phyloP scores from a whole-genome alignment of 2,329 filamentous ascomycete species.

The Ophiostoma ulmi region DNA sequence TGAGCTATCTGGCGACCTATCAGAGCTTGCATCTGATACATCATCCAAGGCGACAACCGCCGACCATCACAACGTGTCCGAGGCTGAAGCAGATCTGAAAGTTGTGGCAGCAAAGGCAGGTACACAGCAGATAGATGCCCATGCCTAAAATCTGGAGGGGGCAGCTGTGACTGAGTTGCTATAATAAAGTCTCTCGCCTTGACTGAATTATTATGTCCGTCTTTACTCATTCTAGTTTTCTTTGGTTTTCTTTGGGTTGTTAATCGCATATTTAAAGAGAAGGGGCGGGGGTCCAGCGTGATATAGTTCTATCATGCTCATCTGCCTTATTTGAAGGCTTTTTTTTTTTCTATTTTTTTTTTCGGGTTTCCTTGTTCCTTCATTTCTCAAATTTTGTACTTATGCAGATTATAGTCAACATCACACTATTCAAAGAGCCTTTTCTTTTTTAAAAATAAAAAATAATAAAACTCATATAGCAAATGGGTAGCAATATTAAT shows the following conservation, averaged over 20 bases:
- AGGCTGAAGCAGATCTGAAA: not conserved
- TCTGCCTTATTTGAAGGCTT: not conserved
- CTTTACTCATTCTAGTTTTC: too few relatives aligned
- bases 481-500: not conserved
- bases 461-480: too few relatives aligned
- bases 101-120: not conserved
- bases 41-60: slow-evolving; percentile 17
- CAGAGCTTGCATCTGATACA: slow-evolving; percentile 17
- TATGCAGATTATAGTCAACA: not conserved
- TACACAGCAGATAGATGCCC: not conserved
- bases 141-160: not conserved
- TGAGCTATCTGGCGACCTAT: slow-evolving; percentile 16
- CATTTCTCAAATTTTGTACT: not conserved
- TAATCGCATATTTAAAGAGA: not conserved
- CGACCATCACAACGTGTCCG: slow-evolving; percentile 14
- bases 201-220: not conserved
- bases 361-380: not conserved
- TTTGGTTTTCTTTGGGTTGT: not conserved
- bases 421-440: too few relatives aligned
- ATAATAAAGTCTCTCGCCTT: not conserved
- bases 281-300: too few relatives aligned
- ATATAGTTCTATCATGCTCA: not conserved
- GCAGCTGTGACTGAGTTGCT: not conserved
- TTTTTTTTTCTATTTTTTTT: not conserved
- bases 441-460: not conserved